Base-by-base conservation (phyloP, 1,284 basidiomycete genomes). In the Boletus semigastroideus region DNA sequence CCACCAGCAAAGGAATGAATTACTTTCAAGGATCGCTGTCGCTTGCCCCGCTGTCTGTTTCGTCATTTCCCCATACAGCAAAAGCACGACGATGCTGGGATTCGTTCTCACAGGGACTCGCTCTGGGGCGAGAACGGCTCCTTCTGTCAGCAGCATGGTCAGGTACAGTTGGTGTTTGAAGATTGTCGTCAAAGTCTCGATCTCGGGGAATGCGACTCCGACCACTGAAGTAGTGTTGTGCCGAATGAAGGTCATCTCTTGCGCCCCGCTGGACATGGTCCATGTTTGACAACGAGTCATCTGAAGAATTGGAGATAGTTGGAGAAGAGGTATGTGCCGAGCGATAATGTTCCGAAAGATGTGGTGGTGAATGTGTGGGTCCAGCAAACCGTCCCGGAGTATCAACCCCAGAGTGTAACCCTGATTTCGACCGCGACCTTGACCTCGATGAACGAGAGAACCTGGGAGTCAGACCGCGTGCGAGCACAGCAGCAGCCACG, bases 41-140 rank as follows among this genome's bases (percentile, higher is more conserved):
- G 56, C 87, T 90, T 17, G 87, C 77, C 60, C 84, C 86, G 62
- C 87, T 90, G 61, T 93, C 92, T 51, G 88, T 92, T 68, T 94
- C 92, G 65, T 94, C 92, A 44, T 90, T 86, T 1, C 90, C 90
- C 82, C 84, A 89, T 17, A 89, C 89, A 49, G 87, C 86, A 61
- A 92, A 90, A 36, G 88, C 87, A 27, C 83, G 72, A 44, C 76
- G 78, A 38, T 77, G 75, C 43, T 74, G 73, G 44, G 74, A 67
- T 25, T 78, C 76, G 31, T 64, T 55, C 42, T 69, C 67, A 48
- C 51, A 68, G 25, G 72, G 72, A 49, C 67, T 71, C 37, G 69
- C 70, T 46, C 72, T 70, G 53, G 70, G 69, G 48, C 72, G 72
- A 45, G 42, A 33, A 56, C 72, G 69, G 46, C 70, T 63, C 46